These are phyloP conservation scores for Tulasnella sp. DNA, from an alignment of 768 basidiomycete genomes.

Conservation along the genomic window DNA sequence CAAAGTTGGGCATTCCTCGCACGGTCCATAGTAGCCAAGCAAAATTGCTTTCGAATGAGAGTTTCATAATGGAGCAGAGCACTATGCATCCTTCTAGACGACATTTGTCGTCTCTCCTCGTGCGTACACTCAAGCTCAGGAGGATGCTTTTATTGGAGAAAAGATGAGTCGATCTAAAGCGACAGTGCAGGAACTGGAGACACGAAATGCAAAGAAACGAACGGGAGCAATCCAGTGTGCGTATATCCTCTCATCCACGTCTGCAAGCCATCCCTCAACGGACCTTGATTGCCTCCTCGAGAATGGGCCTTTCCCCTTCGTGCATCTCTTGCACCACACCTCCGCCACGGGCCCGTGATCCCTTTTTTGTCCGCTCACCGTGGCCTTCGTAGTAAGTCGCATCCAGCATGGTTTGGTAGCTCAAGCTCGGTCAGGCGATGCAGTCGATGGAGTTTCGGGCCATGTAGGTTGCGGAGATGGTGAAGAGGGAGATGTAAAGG, in stretches of 20 bases:
- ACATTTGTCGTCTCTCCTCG: no score
- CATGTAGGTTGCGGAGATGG: constrained; percentile 70
- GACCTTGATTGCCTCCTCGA: constrained; percentile 26
- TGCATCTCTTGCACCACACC: constrained; percentile 19
- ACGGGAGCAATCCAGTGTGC: background rate
- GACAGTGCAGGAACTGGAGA: background rate
- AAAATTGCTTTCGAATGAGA: no score
- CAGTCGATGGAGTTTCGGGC: constrained; percentile 87
- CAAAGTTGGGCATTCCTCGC: no score
- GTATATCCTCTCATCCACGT: background rate
- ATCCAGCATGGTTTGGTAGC: constrained; percentile 61
- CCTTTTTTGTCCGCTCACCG: constrained; percentile 47
- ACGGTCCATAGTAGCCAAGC: no score
- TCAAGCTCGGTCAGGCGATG: constrained; percentile 90
- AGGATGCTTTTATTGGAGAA: background rate
- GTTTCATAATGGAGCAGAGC: no score
- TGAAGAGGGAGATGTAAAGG: constrained; percentile 73
- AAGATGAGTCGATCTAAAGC: background rate
- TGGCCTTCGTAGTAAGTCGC: constrained; percentile 87
- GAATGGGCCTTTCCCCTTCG: background rate
- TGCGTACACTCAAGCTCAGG: no score
- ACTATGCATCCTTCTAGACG: no score
- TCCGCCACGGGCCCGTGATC: constrained; percentile 1
- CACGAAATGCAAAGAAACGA: background rate
- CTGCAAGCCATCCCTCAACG: background rate